A percentile compares a stretch with the other conserved stretches of the same genome.
Evolutionary conservation across 73 alveolate genomes (phyloP).

Genomic region (Tetrahymena thermophila): DNA sequence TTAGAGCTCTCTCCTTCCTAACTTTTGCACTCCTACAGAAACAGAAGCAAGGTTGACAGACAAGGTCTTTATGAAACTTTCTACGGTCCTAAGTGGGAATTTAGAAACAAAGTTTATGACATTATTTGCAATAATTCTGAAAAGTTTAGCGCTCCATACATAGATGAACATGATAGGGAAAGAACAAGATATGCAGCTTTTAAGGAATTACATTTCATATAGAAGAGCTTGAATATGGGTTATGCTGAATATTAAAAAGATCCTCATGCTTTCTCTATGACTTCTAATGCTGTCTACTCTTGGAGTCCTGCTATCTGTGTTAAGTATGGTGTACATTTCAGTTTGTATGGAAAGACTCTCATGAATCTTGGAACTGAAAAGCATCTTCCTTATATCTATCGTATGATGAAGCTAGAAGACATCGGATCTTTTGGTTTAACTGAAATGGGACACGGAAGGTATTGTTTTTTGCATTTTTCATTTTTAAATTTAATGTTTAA

Average conservation of each 20-base stretch:
- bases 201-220: not conserved
- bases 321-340: conserved; percentile 61
- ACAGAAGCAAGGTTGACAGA: not conserved
- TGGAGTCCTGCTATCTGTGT: conserved; percentile 38
- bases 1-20: not conserved
- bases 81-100: not conserved
- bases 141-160: not conserved
- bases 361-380: conserved; percentile 76
- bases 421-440: conserved; percentile 69
- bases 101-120: not conserved
- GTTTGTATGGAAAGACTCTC: conserved; percentile 58
- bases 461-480: not conserved
- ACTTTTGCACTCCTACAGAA: not conserved
- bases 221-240: not conserved
- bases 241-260: conserved; percentile 17
- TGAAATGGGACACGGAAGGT: conserved; percentile 65
- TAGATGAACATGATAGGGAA: not conserved
- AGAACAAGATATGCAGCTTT: not conserved
- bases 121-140: not conserved
- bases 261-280: conserved; percentile 27
- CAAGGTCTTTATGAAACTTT: not conserved
- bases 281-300: conserved; percentile 33
- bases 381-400: conserved; percentile 48
- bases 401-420: conserved; percentile 47
- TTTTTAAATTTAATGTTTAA: not conserved